Base-by-base conservation (phyloP, 75 land plant genomes). In the Sequoiadendron giganteum region DNA sequence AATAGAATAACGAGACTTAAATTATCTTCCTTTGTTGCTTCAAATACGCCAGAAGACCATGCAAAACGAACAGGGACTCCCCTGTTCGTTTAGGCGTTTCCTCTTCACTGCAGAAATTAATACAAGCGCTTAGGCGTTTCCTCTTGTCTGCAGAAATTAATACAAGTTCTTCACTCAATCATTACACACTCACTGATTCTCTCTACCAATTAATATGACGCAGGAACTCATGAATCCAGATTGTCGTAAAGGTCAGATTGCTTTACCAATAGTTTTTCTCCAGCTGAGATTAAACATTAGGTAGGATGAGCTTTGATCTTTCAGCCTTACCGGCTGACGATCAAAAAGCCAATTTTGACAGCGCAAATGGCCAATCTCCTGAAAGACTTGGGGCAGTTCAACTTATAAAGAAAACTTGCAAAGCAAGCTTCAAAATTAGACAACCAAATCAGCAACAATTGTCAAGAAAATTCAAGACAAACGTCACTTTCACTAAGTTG, bases 11-110 rank as follows among this genome's bases (percentile, higher is more conserved):
- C 55, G 16, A 52, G 15, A 2, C 55, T 52, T 3, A 5, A 58
- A 19, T 58, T 0, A 19, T 21, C 65, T 58, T 28, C 58, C 48
- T 88, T 87, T 9, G 39, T 52, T 40, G 90, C 90, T 90, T n/a
- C n/a, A 11, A n/a, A 72, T 72, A 72, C 76, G 5, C 34, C 76
- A 72, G 2, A 32, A 72, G 14, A 72, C 76, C 30, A 72, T 10
- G 11, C 76, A 72, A 32, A 52, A 52, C 0, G 48, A 7, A 42
- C 43, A 47, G 52, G 52, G 52, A 49, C 11, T 28, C 21, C 65
- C 25, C 65, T 58, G 65, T 58, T 58, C 65, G 65, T 58, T 58
- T 4, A 21, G 25, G 72, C 5, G 52, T 49, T 49, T 10, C 10
- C 52, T 49, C 10, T 49, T 49, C 0, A 49, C n/a, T 68, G 72